Evolutionary conservation across 1,284 basidiomycete species (phyloP).

Genomic region (Naganishia albida): DNA sequence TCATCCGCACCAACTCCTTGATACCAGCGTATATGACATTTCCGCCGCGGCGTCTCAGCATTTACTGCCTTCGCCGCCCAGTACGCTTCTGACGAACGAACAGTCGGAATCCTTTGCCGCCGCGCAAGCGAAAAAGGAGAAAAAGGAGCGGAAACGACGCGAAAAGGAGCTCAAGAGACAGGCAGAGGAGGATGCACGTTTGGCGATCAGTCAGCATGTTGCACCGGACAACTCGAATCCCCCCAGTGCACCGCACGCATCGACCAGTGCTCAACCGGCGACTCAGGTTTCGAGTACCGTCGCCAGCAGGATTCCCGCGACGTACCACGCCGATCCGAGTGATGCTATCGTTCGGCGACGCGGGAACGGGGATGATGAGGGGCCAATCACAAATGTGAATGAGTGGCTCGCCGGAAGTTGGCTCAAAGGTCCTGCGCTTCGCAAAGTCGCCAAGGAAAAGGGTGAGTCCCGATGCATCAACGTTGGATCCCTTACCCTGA

Average conservation of each 20-base stretch:
- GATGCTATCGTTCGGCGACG: conserved; percentile 10
- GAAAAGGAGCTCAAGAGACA: conserved; percentile 24
- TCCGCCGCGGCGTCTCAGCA: background rate
- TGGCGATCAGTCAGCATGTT: background rate
- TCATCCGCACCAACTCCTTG: background rate
- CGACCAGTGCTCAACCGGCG: background rate
- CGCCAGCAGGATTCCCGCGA: background rate
- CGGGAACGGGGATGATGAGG: conserved; percentile 14
- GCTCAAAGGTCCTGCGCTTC: conserved; percentile 17
- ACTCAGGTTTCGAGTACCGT: too few relatives aligned
- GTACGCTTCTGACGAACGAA: background rate
- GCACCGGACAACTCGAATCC: background rate
- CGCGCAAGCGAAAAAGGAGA: conserved; percentile 21
- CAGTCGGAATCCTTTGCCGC: background rate
- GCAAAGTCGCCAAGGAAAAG: conserved; percentile 23
- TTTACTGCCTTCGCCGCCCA: background rate
- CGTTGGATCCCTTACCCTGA: background rate
- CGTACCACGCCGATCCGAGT: background rate
- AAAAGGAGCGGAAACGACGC: conserved; percentile 20
- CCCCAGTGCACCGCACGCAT: background rate
- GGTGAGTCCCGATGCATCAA: background rate
- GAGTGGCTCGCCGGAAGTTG: conserved; percentile 26
- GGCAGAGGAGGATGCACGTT: conserved; percentile 10
- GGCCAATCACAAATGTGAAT: conserved; percentile 23
- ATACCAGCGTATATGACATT: too few relatives aligned